Percentiles rank a stretch among this genome's conserved stretches.
phyloP scores from a whole-genome alignment of 2,329 filamentous ascomycete genomes.

The Penicillium olsonii region DNA sequence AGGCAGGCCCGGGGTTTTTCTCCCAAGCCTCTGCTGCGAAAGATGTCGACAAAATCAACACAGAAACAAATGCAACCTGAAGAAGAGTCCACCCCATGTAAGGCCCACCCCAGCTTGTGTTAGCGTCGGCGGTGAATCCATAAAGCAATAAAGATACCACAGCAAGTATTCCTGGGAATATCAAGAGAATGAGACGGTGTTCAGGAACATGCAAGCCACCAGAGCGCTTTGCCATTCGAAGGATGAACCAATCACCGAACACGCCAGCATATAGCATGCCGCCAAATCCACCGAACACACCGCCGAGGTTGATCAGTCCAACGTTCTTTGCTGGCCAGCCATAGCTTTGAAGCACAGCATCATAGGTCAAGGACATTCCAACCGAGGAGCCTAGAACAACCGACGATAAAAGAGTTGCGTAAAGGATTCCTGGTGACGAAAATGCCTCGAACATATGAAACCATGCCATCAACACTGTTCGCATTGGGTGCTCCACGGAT shows the following conservation, averaged over 20 bases:
- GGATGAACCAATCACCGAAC: slow-evolving; percentile 25
- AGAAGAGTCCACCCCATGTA: slow-evolving; percentile 32
- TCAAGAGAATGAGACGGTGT: slow-evolving; percentile 35
- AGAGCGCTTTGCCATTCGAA: slow-evolving; percentile 33
- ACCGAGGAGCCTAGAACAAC: slow-evolving; percentile 41
- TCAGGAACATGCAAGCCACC: slow-evolving; percentile 38
- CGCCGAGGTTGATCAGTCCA: slow-evolving; percentile 30
- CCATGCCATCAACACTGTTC: slow-evolving; percentile 15
- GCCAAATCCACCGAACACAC: slow-evolving; percentile 29
- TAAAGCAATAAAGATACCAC: slow-evolving; percentile 34
- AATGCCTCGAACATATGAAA: slow-evolving; percentile 27
- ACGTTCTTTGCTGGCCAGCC: slow-evolving; percentile 31
- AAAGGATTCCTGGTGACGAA: slow-evolving; percentile 41
- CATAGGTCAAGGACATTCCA: slow-evolving; percentile 43
- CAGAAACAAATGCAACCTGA: slow-evolving; percentile 27
- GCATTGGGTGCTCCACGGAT: slow-evolving; percentile 14
- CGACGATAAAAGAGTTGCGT: slow-evolving; percentile 39
- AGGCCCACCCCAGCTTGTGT: slow-evolving; percentile 27
- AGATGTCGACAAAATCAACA: slow-evolving; percentile 33
- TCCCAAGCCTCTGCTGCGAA: slow-evolving; percentile 38
- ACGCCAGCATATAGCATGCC: slow-evolving; percentile 30
- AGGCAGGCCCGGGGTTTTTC: slow-evolving; percentile 34
- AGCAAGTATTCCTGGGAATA: slow-evolving; percentile 34
- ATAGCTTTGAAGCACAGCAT: slow-evolving; percentile 38
- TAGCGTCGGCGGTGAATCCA: slow-evolving; percentile 30